Percentiles rank a stretch among this genome's conserved stretches.
Evolutionary conservation across 306 rosid genomes (phyloP).

Genomic region (Vicia faba): DNA sequence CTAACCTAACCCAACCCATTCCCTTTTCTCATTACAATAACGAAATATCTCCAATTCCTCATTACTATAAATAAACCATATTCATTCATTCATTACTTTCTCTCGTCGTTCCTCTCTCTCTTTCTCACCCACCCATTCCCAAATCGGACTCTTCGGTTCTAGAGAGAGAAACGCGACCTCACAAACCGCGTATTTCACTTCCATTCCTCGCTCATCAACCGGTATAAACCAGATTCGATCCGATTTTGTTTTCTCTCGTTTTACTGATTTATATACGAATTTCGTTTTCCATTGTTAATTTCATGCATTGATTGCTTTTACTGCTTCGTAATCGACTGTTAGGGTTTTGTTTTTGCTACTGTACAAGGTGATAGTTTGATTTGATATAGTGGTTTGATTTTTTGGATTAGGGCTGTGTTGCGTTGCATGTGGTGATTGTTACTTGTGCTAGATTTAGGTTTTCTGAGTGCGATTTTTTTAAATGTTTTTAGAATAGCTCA

Average conservation of each 20-base stretch:
- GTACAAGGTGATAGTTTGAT: constrained; percentile 1
- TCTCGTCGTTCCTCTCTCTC: constrained; percentile 12
- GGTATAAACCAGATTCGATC: constrained; percentile 6
- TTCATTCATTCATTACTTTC: not conserved
- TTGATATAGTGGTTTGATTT: constrained; percentile 36
- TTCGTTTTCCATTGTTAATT: not conserved
- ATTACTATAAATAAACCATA: not conserved
- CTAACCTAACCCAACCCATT: not conserved
- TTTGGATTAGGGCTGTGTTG: constrained; percentile 4
- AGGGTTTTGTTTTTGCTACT: constrained; percentile 10
- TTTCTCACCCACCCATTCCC: constrained; percentile 9
- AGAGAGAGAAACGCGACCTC: constrained; percentile 3
- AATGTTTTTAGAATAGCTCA: not conserved
- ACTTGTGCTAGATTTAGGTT: constrained; percentile 10
- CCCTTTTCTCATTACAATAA: not conserved
- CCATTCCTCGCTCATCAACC: not conserved
- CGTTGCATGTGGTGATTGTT: constrained; percentile 36
- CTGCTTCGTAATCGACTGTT: not conserved
- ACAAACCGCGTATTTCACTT: not conserved
- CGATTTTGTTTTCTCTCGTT: not conserved
- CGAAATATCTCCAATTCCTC: not conserved
- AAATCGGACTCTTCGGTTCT: not conserved
- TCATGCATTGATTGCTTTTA: not conserved
- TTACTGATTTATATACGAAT: not conserved
- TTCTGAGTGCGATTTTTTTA: not conserved